A percentile compares a stretch with the other conserved stretches of the same genome.
Conservation (phyloP, 2,329 filamentous ascomycete genomes). For the Aspergillus melleus region DNA sequence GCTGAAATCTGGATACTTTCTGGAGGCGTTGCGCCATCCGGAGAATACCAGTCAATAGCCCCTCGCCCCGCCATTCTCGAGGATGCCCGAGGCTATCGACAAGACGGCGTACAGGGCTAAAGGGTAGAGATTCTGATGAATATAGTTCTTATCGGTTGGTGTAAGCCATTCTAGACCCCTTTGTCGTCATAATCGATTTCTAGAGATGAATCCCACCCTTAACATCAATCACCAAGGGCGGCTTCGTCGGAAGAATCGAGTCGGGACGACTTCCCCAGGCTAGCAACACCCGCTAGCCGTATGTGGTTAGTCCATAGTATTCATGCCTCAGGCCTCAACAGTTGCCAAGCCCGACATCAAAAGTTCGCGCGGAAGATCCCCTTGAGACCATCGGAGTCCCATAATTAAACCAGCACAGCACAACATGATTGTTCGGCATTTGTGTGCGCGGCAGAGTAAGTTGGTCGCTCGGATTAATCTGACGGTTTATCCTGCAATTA, state of each 20-base stretch:
- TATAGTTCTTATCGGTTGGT: too few species aligned
- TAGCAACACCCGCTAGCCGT: not conserved
- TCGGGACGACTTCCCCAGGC: too few species aligned
- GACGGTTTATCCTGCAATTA: not conserved
- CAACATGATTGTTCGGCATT: constrained; percentile 44
- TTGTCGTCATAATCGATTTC: too few species aligned
- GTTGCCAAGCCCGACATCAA: constrained; percentile 36
- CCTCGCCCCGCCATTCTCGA: not conserved
- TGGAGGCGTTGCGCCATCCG: not conserved
- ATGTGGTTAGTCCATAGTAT: constrained; percentile 4
- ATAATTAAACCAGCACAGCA: constrained; percentile 13
- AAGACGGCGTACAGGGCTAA: too few species aligned
- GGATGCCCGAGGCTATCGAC: too few species aligned
- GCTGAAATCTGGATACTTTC: not conserved
- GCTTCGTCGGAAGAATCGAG: too few species aligned
- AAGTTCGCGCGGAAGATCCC: constrained; percentile 35
- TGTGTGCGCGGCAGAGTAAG: constrained; percentile 44
- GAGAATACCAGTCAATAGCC: not conserved
- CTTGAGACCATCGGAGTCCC: constrained; percentile 13
- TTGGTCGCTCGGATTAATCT: not conserved
- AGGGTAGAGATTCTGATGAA: too few species aligned
- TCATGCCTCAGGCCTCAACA: constrained; percentile 25
- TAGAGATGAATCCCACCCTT: too few species aligned
- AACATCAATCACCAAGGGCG: too few species aligned
- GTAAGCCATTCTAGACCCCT: too few species aligned